Evolutionary conservation across 139 green algal genomes (phyloP).

Genomic region (Nannochloris sp.): DNA sequence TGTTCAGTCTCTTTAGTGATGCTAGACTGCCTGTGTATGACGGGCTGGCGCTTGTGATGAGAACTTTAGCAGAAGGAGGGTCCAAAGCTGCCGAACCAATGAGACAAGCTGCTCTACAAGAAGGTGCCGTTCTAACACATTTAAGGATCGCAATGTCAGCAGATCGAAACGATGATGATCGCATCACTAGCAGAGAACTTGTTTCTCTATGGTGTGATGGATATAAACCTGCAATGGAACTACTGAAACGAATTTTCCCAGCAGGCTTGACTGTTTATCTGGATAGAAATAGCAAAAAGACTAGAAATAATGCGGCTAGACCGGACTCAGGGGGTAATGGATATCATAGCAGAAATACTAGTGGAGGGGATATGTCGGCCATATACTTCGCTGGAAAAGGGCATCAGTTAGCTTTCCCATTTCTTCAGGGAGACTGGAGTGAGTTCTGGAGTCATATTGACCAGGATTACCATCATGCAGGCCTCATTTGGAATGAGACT

Average conservation of each 20-base stretch:
- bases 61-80: conserved; percentile 60
- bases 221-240: conserved; percentile 51
- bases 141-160: conserved; percentile 36
- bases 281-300: not conserved
- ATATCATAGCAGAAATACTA: conserved; percentile 2
- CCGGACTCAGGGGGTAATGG: not conserved
- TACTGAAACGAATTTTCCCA: conserved; percentile 64
- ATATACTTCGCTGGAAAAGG: not conserved
- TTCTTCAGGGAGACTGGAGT: conserved; percentile 57
- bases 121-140: conserved; percentile 75
- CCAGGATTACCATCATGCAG: conserved; percentile 66
- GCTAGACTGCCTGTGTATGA: conserved; percentile 47
- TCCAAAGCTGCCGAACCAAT: conserved; percentile 64
- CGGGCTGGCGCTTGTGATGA: conserved; percentile 64
- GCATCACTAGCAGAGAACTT: conserved; percentile 48
- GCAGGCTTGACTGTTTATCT: conserved; percentile 45
- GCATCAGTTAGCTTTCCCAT: not conserved
- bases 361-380: not conserved
- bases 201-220: conserved; percentile 74
- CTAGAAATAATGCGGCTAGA: not conserved
- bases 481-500: conserved; percentile 84
- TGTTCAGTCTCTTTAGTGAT: conserved; percentile 74
- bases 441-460: conserved; percentile 60
- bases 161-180: not conserved
- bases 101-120: conserved; percentile 64